phyloP scores from a whole-genome alignment of 1,139 yeast genomes.

The Hansenula sp. region DNA sequence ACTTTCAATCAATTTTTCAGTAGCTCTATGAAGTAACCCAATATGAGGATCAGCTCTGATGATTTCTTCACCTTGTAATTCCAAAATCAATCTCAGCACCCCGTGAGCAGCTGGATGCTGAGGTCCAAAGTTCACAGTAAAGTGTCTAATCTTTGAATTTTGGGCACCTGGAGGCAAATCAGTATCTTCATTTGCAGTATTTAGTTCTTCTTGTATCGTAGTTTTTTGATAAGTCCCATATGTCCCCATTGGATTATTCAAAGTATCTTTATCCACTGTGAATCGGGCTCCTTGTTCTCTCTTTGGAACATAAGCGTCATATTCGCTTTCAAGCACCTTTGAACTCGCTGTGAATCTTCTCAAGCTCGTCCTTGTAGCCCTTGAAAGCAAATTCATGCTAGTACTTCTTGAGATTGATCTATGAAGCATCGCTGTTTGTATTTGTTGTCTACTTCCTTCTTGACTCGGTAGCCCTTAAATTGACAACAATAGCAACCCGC shows the following conservation, averaged over 20 bases:
- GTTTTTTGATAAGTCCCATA: constrained; percentile 23
- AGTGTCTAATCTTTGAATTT: constrained; percentile 66
- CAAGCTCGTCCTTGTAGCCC: constrained; percentile 16
- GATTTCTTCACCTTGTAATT: constrained; percentile 85
- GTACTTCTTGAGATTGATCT: constrained; percentile 8
- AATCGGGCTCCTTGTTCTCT: background rate
- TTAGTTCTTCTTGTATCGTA: constrained; percentile 8
- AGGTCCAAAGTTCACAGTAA: constrained; percentile 88
- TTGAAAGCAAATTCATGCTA: background rate
- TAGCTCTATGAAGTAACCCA: constrained; percentile 83
- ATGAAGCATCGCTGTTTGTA: background rate
- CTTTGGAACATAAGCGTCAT: constrained; percentile 1
- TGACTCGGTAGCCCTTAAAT: background rate
- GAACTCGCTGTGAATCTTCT: background rate
- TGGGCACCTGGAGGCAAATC: constrained; percentile 12
- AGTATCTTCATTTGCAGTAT: constrained; percentile 10
- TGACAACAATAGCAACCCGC: background rate
- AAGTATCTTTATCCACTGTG: background rate
- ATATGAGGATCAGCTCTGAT: constrained; percentile 87
- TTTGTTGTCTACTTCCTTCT: background rate
- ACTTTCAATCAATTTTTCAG: constrained; percentile 81
- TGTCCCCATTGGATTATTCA: constrained; percentile 27
- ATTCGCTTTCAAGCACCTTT: background rate
- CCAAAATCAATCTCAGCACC: constrained; percentile 80
- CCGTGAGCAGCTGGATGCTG: constrained; percentile 97